phyloP scores from a whole-genome alignment of 2,329 filamentous ascomycete genomes.

The Coniella vitis region DNA sequence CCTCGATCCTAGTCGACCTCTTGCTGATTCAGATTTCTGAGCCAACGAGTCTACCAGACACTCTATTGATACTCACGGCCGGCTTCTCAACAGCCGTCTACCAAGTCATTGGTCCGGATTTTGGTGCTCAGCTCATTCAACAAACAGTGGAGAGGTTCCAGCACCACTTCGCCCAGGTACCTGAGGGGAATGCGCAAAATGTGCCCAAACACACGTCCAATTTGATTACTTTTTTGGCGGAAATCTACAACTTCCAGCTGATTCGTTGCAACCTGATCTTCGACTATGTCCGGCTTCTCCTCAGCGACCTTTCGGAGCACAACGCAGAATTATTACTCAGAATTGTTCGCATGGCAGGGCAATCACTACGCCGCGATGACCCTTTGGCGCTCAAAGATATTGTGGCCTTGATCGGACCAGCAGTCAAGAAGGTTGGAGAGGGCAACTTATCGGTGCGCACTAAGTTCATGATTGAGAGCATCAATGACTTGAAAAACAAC shows the following conservation, averaged over 20 bases:
- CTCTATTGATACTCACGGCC: constrained; percentile 83
- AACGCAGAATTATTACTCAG: constrained; percentile 85
- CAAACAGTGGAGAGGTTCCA: constrained; percentile 71
- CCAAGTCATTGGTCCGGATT: constrained; percentile 79
- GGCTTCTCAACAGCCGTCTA: constrained; percentile 86
- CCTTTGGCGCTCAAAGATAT: constrained; percentile 85
- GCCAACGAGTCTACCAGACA: constrained; percentile 71
- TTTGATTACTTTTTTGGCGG: constrained; percentile 71
- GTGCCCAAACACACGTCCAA: constrained; percentile 62
- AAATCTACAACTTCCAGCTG: constrained; percentile 89
- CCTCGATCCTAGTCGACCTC: constrained; percentile 68
- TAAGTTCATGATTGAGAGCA: constrained; percentile 96
- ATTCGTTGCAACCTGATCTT: constrained; percentile 78
- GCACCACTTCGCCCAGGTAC: constrained; percentile 46
- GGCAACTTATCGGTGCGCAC: constrained; percentile 75
- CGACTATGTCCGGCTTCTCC: constrained; percentile 77
- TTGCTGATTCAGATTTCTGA: constrained; percentile 76
- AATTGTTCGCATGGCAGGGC: constrained; percentile 74
- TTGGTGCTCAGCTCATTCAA: constrained; percentile 81
- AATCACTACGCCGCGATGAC: constrained; percentile 81
- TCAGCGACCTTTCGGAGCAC: constrained; percentile 68
- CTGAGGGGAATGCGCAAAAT: constrained; percentile 24
- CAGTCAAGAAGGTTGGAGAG: constrained; percentile 60
- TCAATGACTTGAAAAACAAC: constrained; percentile 92
- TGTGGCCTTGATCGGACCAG: constrained; percentile 68